Evolutionary conservation across 495 filamentous ascomycete genomes (phyloP).

Genomic region (Xylaria scruposa): DNA sequence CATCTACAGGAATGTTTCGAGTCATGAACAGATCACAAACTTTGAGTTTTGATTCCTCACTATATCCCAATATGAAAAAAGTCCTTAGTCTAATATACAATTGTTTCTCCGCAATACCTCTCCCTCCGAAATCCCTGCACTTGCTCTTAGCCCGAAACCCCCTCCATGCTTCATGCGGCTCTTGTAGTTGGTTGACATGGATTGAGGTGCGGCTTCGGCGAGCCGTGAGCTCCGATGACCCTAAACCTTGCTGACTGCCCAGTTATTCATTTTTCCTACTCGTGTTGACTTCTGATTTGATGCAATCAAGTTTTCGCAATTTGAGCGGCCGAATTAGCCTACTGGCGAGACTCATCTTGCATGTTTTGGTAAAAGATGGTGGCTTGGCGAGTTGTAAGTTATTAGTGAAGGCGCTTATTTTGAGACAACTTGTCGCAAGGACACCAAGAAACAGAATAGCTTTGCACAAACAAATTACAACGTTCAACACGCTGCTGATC

Average conservation of each 20-base stretch:
- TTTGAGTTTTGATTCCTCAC: not conserved
- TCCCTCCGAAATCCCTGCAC: not conserved
- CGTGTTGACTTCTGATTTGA: constrained; percentile 28
- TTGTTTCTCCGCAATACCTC: not conserved
- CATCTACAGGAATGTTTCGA: not conserved
- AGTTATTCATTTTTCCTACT: constrained; percentile 18
- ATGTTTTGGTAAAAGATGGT: not conserved
- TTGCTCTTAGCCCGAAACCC: constrained; percentile 1
- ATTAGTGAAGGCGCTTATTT: not conserved
- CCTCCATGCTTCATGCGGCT: not conserved
- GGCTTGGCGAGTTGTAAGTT: not conserved
- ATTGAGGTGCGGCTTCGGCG: not conserved
- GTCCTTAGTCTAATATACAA: not conserved
- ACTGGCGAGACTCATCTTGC: not conserved
- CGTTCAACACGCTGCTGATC: not conserved
- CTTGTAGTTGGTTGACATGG: constrained; percentile 11
- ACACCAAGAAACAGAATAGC: not conserved
- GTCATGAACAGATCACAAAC: not conserved
- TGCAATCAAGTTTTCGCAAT: constrained; percentile 16
- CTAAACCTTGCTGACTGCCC: not conserved
- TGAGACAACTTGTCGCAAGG: not conserved
- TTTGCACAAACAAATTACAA: not conserved
- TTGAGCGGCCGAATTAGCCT: constrained; percentile 9
- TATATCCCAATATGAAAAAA: not conserved
- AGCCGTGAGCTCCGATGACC: constrained; percentile 2